Evolutionary conservation across 2,329 filamentous ascomycete species (phyloP).

Genomic region (Fusarium graminum): DNA sequence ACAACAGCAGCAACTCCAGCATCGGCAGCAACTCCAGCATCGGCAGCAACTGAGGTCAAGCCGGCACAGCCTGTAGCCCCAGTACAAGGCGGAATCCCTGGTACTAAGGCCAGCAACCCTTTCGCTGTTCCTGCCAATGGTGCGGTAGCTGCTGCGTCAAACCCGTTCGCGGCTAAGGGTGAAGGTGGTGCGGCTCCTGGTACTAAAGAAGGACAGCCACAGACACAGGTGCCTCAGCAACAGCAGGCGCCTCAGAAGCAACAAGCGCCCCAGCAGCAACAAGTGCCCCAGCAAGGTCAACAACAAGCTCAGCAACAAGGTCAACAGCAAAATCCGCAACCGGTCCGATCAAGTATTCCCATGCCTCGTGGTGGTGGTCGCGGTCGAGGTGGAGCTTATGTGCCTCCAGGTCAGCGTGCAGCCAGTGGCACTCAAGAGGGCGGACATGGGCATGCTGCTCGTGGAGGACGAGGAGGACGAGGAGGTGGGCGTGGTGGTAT

Average conservation of each 20-base stretch:
- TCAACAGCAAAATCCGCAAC: constrained; percentile 36
- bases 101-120: constrained; percentile 50
- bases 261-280: constrained; percentile 27
- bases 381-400: constrained; percentile 56
- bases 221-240: constrained; percentile 36
- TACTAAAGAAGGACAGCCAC: constrained; percentile 32
- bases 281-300: constrained; percentile 23
- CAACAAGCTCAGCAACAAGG: constrained; percentile 26
- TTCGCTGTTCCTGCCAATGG: constrained; percentile 49
- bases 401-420: constrained; percentile 55
- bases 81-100: constrained; percentile 40
- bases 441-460: constrained; percentile 49
- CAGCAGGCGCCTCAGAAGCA: constrained; percentile 29
- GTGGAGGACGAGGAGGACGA: constrained; percentile 58
- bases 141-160: constrained; percentile 36
- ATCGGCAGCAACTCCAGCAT: constrained; percentile 11
- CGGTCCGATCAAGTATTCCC: constrained; percentile 56
- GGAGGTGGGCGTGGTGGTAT: constrained; percentile 61
- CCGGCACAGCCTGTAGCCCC: constrained; percentile 36
- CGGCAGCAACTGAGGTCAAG: constrained; percentile 35
- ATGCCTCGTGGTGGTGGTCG: constrained; percentile 59
- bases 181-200: constrained; percentile 34
- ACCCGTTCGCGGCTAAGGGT: constrained; percentile 49
- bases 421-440: constrained; percentile 55
- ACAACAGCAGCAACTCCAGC: constrained; percentile 33